Conservation (phyloP, 2,329 filamentous ascomycete species). For the Zelopaecilomyces penicillatus region DNA sequence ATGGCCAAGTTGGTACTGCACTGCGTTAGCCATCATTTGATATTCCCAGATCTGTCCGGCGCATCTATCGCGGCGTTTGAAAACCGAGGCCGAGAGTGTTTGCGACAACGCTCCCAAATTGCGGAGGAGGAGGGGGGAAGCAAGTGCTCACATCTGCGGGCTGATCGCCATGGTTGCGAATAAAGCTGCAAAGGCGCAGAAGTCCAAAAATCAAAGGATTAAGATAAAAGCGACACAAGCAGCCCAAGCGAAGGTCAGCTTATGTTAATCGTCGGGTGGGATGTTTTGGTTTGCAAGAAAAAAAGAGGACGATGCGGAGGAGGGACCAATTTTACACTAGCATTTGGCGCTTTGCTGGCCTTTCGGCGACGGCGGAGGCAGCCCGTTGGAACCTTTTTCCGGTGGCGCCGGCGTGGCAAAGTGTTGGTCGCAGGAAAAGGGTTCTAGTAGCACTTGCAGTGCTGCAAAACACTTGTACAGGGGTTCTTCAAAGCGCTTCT, state of each 20-base stretch:
- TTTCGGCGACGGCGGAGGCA: constrained; percentile 11
- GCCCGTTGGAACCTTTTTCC: constrained; percentile 15
- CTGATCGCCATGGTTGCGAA: constrained; percentile 52
- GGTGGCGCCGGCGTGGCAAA: constrained; percentile 4
- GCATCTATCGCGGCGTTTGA: not conserved
- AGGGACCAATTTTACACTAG: not conserved
- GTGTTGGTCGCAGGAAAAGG: no score
- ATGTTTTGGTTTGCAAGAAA: not conserved
- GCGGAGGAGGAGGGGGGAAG: not conserved
- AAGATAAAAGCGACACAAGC: constrained; percentile 3
- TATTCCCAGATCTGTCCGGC: constrained; percentile 16
- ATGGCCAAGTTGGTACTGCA: constrained; percentile 81
- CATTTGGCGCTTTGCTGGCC: constrained; percentile 11
- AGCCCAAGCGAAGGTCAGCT: constrained; percentile 4
- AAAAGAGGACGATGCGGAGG: not conserved
- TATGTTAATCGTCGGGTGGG: constrained; percentile 1
- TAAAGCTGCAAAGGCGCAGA: constrained; percentile 2
- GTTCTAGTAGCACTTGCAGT: no score
- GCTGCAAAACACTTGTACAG: no score
- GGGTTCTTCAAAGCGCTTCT: no score
- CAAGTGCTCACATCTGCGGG: constrained; percentile 51
- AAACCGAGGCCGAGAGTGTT: not conserved
- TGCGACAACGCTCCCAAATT: not conserved
- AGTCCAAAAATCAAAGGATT: constrained; percentile 2
- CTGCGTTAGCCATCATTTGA: constrained; percentile 14